Conservation (phyloP, 176 grass and related monocot genomes). For the Dactylis glomerata region DNA sequence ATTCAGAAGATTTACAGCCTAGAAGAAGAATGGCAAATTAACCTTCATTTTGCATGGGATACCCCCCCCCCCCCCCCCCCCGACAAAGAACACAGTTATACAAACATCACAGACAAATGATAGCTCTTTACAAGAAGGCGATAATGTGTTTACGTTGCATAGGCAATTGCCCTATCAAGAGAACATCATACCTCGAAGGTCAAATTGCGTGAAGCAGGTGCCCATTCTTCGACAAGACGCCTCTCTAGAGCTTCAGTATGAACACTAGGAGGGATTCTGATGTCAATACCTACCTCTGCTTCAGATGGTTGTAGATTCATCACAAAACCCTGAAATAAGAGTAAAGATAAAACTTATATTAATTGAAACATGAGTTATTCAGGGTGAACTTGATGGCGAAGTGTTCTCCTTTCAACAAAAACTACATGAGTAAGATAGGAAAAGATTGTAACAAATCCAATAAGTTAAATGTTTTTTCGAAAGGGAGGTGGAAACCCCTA, state of each 20-base stretch:
- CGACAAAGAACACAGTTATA: background rate
- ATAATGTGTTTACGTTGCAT: background rate
- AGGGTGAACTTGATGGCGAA: background rate
- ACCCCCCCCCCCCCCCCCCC: background rate
- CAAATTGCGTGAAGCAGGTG: conserved; percentile 79
- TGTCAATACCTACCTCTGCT: conserved; percentile 86
- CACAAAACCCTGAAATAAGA: conserved; percentile 80
- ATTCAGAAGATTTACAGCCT: background rate
- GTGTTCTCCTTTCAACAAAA: background rate
- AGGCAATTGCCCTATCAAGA: background rate
- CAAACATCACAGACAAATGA: background rate
- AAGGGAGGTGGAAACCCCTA: too few species aligned
- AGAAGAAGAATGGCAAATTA: background rate
- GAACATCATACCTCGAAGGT: conserved; percentile 65
- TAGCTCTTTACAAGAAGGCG: background rate
- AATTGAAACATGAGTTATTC: background rate
- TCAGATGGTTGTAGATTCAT: conserved; percentile 99
- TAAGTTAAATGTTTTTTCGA: too few species aligned
- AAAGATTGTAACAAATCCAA: conserved; percentile 2
- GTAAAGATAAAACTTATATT: conserved; percentile 3
- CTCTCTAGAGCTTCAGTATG: conserved; percentile 64
- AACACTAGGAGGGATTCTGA: conserved; percentile 70
- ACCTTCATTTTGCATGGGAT: background rate
- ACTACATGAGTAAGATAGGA: background rate
- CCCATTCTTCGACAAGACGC: conserved; percentile 89